These are phyloP conservation scores for Coccomyxa subellipsoidea DNA, from an alignment of 163 green algal species.

Conservation along the genomic window DNA sequence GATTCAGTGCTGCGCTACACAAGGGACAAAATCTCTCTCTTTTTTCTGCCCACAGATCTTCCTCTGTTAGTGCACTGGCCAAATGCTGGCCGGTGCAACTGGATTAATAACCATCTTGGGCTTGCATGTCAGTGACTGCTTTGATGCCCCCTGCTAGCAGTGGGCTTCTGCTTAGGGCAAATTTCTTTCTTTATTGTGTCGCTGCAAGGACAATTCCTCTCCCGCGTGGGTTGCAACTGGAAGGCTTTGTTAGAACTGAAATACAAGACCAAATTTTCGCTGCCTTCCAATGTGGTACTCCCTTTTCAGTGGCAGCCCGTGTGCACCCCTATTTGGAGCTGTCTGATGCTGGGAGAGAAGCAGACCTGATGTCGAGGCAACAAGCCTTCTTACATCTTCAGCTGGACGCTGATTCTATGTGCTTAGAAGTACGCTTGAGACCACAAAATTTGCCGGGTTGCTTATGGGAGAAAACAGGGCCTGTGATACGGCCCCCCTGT, in stretches of 20 bases:
- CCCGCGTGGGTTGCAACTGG: not conserved
- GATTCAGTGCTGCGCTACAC: too few relatives aligned
- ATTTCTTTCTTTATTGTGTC: not conserved
- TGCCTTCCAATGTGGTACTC: not conserved
- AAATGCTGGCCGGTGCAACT: too few relatives aligned
- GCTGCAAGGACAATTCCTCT: not conserved
- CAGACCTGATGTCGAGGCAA: not conserved
- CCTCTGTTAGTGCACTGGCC: too few relatives aligned
- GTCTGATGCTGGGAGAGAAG: not conserved
- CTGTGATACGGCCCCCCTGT: not conserved
- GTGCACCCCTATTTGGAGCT: too few relatives aligned
- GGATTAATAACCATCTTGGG: too few relatives aligned
- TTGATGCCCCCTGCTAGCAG: not conserved
- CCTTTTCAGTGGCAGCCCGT: not conserved
- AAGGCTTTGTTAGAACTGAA: not conserved
- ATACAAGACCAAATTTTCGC: too few relatives aligned
- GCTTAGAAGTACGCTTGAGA: not conserved
- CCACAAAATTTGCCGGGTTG: not conserved
- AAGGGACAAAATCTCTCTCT: too few relatives aligned
- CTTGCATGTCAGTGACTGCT: too few relatives aligned
- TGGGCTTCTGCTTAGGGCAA: not conserved
- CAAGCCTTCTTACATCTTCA: too few relatives aligned
- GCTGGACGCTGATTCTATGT: too few relatives aligned
- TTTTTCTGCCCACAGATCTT: too few relatives aligned
- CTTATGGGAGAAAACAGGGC: not conserved